A percentile compares a stretch with the other conserved stretches of the same genome.
phyloP scores from a whole-genome alignment of 495 filamentous ascomycete species.

The Mytilinidion resinicola region DNA sequence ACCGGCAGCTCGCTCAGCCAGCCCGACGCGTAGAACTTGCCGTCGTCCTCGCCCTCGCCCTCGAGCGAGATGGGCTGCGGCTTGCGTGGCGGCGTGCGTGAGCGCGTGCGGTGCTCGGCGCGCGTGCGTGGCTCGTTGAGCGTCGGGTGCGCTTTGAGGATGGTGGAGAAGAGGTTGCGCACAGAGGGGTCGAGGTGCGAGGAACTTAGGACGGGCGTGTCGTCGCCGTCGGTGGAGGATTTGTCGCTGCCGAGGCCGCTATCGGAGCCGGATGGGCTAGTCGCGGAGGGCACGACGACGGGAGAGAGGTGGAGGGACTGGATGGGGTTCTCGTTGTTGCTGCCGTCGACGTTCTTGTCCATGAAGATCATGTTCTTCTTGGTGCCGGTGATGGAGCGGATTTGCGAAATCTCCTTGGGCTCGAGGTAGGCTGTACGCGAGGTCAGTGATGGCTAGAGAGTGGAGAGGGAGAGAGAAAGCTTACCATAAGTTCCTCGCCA shows the following conservation, averaged over 20 bases:
- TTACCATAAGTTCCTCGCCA: slow-evolving; percentile 35
- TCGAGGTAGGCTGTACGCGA: slow-evolving; percentile 21
- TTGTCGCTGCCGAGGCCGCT: too few species aligned
- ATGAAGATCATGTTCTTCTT: slow-evolving; percentile 8
- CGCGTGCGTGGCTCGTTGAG: slow-evolving; percentile 12
- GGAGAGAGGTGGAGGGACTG: not conserved
- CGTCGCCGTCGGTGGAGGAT: too few species aligned
- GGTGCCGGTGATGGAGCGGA: slow-evolving; percentile 10
- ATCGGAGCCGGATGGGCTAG: too few species aligned
- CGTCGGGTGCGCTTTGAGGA: too few species aligned
- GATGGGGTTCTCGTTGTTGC: not conserved
- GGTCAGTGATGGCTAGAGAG: not conserved
- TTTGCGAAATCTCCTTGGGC: slow-evolving; percentile 10
- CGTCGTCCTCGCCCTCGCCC: slow-evolving; percentile 24
- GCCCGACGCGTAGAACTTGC: slow-evolving; percentile 28
- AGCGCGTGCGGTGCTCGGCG: slow-evolving; percentile 26
- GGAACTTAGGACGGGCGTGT: too few species aligned
- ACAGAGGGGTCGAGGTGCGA: too few species aligned
- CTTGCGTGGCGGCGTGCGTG: not conserved
- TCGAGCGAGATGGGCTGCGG: slow-evolving; percentile 16
- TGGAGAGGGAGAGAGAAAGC: not conserved
- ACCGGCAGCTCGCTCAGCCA: slow-evolving; percentile 36
- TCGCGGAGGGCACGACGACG: too few species aligned
- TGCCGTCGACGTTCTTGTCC: slow-evolving; percentile 18
- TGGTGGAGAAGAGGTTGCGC: slow-evolving; percentile 5